Base-by-base conservation (phyloP, 805 yeast species). In the Saturnispora zaruensis region DNA sequence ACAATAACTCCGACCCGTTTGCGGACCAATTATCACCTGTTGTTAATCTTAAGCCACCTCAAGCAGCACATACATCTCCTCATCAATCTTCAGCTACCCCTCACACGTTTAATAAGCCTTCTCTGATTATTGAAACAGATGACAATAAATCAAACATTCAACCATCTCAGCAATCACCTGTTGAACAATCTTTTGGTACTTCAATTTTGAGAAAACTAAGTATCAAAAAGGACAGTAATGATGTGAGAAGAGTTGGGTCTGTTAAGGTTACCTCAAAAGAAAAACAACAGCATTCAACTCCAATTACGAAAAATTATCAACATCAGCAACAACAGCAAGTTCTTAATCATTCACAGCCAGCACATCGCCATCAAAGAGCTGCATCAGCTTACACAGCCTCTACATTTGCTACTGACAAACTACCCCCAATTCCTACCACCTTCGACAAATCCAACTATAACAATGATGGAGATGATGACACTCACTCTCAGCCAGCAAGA, bases 241-340 rank as follows among this genome's bases (percentile, higher is more conserved):
- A 62, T 42, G 75, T 78, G 44, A 81, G 81, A 58, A 75, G 83
- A 57, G 81, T 81, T 55, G 81, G 78, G 8, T 75, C 81, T 59
- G 71, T 78, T 76, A 78, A 75, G 59, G 74, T 78, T n/a, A 78
- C 83, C 1, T 74, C 79, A 13, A 76, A 73, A 57, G 83, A 78
- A 55, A 76, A 71, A 53, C 71, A 66, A 45, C 70, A 65, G 46
- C 51, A 41, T 65, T 50, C 61, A 40, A 65, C 67, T 9, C 44
- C 55, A 6, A 53, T 59, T 5, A 58, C 67, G 13, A 58, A 55
- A 46, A 64, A 57, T 44, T 32, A 38, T 21, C 21, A 16, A 7
- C 30, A 18, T 20, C 14, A 18, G 6, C 48, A 20, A 16, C 13
- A 24, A 5, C 37, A 33, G 20, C 41, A 33, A 44, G 64, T n/a